phyloP scores from a whole-genome alignment of 768 basidiomycete genomes.

The Naganishia kalamii region DNA sequence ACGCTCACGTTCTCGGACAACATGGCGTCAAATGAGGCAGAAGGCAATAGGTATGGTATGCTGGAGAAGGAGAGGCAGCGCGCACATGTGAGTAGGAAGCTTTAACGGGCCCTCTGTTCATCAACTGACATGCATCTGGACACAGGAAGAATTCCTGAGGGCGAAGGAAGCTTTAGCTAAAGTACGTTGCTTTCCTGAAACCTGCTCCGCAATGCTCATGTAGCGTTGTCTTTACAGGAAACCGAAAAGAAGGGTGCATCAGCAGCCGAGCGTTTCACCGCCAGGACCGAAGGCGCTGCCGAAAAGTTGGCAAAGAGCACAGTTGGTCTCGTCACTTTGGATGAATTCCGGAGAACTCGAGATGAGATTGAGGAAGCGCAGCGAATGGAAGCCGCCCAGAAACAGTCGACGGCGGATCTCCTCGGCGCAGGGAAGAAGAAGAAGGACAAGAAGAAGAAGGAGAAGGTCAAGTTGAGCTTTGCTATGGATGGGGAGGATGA shows the following conservation, averaged over 20 bases:
- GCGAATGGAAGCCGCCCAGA: constrained; percentile 76
- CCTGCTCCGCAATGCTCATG: not conserved
- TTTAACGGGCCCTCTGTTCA: not conserved
- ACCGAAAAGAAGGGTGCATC: constrained; percentile 81
- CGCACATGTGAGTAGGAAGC: not conserved
- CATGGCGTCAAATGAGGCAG: constrained; percentile 71
- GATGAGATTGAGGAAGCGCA: constrained; percentile 88
- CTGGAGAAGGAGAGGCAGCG: constrained; percentile 23
- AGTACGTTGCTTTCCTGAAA: not conserved
- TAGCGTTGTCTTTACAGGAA: constrained; percentile 50
- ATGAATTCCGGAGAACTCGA: constrained; percentile 83
- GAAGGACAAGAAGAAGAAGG: constrained; percentile 84
- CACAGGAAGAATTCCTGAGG: constrained; percentile 16
- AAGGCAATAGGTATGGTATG: constrained; percentile 72
- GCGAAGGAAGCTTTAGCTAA: constrained; percentile 22
- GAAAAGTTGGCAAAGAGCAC: constrained; percentile 85
- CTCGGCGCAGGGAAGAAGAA: constrained; percentile 53
- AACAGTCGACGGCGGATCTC: constrained; percentile 52
- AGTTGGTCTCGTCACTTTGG: constrained; percentile 80
- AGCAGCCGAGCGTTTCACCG: constrained; percentile 79
- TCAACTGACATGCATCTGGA: not conserved
- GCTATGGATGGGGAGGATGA: constrained; percentile 74
- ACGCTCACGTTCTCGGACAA: no score
- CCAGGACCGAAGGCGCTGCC: constrained; percentile 89
- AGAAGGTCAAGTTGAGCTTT: constrained; percentile 85